A percentile compares a stretch with the other conserved stretches of the same genome.
These are phyloP conservation scores for Porpolomopsis calyptriformis DNA, from an alignment of 768 basidiomycete species.

Conservation along the genomic window DNA sequence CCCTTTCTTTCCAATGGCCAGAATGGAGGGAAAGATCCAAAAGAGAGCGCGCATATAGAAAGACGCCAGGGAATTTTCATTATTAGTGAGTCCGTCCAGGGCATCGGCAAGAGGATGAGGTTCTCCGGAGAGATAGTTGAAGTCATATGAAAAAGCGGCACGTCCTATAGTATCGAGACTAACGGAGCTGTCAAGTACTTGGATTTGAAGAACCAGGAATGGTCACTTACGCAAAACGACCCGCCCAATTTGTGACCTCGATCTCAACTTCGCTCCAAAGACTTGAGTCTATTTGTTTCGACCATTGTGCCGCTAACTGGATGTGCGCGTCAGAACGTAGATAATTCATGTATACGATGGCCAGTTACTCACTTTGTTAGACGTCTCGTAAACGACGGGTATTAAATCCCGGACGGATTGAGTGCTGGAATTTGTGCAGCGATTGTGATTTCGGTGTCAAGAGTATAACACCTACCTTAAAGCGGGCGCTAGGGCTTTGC, in stretches of 20 bases:
- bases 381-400: slow-evolving; percentile 45
- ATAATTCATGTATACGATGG: neutral
- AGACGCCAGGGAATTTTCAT: slow-evolving; percentile 43
- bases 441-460: neutral
- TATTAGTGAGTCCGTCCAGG: slow-evolving; percentile 51
- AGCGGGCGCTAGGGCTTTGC: slow-evolving; percentile 43
- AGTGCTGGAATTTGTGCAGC: slow-evolving; percentile 22
- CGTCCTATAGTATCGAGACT: slow-evolving; percentile 51
- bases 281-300: slow-evolving; percentile 32
- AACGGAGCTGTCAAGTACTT: slow-evolving; percentile 6
- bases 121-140: slow-evolving; percentile 41
- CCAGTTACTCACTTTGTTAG: slow-evolving; percentile 24
- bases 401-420: slow-evolving; percentile 44
- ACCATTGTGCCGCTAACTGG: slow-evolving; percentile 39
- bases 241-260: slow-evolving; percentile 49
- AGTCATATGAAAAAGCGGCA: slow-evolving; percentile 56
- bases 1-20: slow-evolving; percentile 48
- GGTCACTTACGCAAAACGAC: slow-evolving; percentile 44
- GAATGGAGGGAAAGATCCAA: slow-evolving; percentile 46
- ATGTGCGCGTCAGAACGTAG: neutral
- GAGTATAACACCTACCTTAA: slow-evolving; percentile 31
- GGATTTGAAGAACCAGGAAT: neutral
- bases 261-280: slow-evolving; percentile 33
- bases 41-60: slow-evolving; percentile 59
- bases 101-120: slow-evolving; percentile 40